Evolutionary conservation across 1,284 basidiomycete genomes (phyloP).

Genomic region (Malassezia pachydermatis): DNA sequence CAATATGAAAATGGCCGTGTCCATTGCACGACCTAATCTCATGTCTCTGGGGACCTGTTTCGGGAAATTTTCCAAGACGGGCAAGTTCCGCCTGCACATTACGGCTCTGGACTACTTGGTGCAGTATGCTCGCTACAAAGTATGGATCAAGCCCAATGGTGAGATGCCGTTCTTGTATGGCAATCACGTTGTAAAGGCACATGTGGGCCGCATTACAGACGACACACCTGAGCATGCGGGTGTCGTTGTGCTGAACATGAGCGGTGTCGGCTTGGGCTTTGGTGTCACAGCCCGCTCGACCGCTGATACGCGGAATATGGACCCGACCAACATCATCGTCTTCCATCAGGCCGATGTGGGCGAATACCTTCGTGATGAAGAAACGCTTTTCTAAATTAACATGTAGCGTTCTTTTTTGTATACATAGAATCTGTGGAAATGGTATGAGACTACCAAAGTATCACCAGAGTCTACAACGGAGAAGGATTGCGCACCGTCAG

Average conservation of each 20-base stretch:
- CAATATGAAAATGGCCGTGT: conserved; percentile 79
- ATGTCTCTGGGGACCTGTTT: conserved; percentile 91
- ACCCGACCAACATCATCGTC: conserved; percentile 95
- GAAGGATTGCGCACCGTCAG: conserved; percentile 16
- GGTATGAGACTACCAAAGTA: too few species aligned
- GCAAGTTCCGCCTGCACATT: conserved; percentile 95
- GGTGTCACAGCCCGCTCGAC: conserved; percentile 94
- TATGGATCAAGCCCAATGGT: conserved; percentile 98
- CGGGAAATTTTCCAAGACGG: conserved; percentile 93
- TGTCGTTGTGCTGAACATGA: conserved; percentile 93
- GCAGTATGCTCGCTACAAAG: conserved; percentile 96
- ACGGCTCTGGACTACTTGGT: conserved; percentile 85
- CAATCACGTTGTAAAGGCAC: conserved; percentile 96
- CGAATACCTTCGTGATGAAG: conserved; percentile 46
- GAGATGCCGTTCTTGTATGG: conserved; percentile 99
- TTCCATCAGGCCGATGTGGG: conserved; percentile 75
- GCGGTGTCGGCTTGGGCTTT: conserved; percentile 81
- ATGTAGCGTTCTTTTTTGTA: too few species aligned
- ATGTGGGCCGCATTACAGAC: conserved; percentile 96
- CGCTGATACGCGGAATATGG: conserved; percentile 87
- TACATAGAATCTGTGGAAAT: too few species aligned
- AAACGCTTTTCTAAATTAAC: conserved; percentile 31
- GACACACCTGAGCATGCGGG: conserved; percentile 98
- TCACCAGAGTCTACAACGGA: too few species aligned
- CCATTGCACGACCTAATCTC: conserved; percentile 81